Evolutionary conservation across 78 protist genomes (phyloP), one percentile per base, ranked within the genome.

Genomic region (Kipferlia bialata): DNA sequence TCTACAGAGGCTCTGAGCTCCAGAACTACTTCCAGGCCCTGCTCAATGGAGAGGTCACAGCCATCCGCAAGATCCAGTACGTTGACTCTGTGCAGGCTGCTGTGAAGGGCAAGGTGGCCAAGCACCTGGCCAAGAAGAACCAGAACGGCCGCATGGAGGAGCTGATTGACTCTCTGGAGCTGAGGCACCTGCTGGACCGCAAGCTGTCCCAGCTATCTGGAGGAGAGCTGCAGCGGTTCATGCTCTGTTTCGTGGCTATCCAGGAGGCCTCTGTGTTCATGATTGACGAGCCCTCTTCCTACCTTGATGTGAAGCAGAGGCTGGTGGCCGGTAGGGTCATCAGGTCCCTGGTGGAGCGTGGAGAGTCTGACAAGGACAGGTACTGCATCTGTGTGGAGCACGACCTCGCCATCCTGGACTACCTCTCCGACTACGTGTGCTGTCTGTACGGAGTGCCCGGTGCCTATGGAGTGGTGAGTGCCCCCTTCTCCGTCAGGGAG

Each of bases 221-320:
- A 44, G 99, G 99, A 39, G 98, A 96, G 79, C 88, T 96, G 44
- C 99, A 96, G 87, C 85, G 99, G 31, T 96, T 96, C 60, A 94
- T 98, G 41, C 90, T 93, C 53, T 92, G 83, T 29, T 78, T 86
- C 16, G 83, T 69, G 28, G 60, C 70, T 59, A 68, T 82, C 24
- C 85, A 65, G 54, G 13, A 64, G 34, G 81, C 74, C 18, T 68
- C 70, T 32, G 76, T 82, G 48, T 67, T 3, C 84, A 96, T 96
- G 99, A 91, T 93, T 63, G 99, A 95, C 68, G 99, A 96, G 85
- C 99, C 99, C 45, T 88, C 79, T 13, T 78, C 89, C 28, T 97
- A 94, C 85, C 85, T 97, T 31, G 99, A 97, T 65, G 93, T 96
- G 37, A 82, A 79, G 80, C 99, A 96, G 83, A 85, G 99, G 17